These are phyloP conservation scores for Fusarium irregulare DNA, from an alignment of 2,329 filamentous ascomycete species.

Conservation along the genomic window DNA sequence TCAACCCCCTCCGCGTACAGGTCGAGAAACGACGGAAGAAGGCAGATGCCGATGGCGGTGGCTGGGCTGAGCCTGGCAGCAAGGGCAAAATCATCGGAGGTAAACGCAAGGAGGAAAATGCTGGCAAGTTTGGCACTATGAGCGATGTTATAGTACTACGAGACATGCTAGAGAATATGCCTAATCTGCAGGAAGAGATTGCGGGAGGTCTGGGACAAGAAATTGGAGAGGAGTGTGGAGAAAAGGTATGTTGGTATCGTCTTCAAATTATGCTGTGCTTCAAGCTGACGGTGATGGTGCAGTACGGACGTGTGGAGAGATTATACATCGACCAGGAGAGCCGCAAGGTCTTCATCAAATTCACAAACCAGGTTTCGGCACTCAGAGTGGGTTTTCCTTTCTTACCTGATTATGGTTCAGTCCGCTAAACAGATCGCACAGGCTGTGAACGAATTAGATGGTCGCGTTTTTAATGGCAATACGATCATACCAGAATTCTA, in stretches of 20 bases:
- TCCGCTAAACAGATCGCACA: slow-evolving; percentile 50
- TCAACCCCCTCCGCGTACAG: slow-evolving; percentile 83
- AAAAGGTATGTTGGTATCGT: slow-evolving; percentile 65
- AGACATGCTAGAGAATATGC: slow-evolving; percentile 88
- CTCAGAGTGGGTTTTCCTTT: slow-evolving; percentile 72
- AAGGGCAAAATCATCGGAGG: slow-evolving; percentile 86
- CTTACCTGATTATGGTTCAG: background rate
- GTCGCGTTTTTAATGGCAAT: slow-evolving; percentile 89
- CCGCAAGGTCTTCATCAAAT: slow-evolving; percentile 88
- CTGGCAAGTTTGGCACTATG: slow-evolving; percentile 74
- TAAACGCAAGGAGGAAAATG: slow-evolving; percentile 61
- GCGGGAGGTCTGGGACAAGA: slow-evolving; percentile 84
- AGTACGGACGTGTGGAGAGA: slow-evolving; percentile 87
- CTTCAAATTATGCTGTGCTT: background rate
- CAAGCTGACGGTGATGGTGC: slow-evolving; percentile 23
- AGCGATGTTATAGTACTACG: slow-evolving; percentile 84
- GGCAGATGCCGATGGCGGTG: slow-evolving; percentile 81
- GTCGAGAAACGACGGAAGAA: slow-evolving; percentile 87
- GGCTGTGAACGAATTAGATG: slow-evolving; percentile 91
- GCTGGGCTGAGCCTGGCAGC: slow-evolving; percentile 75
- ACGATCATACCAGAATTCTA: slow-evolving; percentile 85
- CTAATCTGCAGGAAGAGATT: slow-evolving; percentile 80
- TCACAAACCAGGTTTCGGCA: slow-evolving; percentile 85
- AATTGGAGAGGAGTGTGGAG: slow-evolving; percentile 92
- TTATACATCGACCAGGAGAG: slow-evolving; percentile 76